These are phyloP conservation scores for Babesia ovis DNA, from an alignment of 169 alveolate species.

Conservation along the genomic window DNA sequence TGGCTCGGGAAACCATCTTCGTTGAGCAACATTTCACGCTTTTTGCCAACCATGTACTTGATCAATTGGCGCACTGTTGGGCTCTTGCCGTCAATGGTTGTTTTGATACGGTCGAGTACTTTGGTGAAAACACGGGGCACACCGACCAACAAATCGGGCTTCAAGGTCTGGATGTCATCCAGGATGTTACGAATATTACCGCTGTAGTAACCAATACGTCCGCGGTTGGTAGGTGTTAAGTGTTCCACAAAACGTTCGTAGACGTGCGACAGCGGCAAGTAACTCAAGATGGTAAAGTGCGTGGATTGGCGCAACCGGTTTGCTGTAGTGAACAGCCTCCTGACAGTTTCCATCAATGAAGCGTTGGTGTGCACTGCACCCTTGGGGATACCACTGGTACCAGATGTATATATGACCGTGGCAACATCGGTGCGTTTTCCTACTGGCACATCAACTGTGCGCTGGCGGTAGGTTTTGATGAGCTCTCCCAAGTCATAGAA, in stretches of 20 bases:
- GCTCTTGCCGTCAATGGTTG: conserved; percentile 47
- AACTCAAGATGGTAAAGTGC: conserved; percentile 82
- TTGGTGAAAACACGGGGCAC: conserved; percentile 81
- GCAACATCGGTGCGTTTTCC: conserved; percentile 48
- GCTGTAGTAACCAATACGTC: conserved; percentile 87
- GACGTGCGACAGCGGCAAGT: conserved; percentile 90
- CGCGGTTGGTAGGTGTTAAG: conserved; percentile 66
- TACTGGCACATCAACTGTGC: conserved; percentile 18
- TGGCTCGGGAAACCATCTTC: conserved; percentile 33
- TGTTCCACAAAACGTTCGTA: conserved; percentile 87
- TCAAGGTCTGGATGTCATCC: conserved; percentile 80
- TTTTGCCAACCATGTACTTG: conserved; percentile 14
- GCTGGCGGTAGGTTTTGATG: conserved; percentile 36
- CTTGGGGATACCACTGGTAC: conserved; percentile 95
- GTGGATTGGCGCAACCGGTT: conserved; percentile 70
- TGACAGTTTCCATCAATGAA: conserved; percentile 74
- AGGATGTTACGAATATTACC: conserved; percentile 84
- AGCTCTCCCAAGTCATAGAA: conserved; percentile 41
- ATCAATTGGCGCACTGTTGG: conserved; percentile 13
- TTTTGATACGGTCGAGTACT: conserved; percentile 57
- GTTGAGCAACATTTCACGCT: conserved; percentile 14
- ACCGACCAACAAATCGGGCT: conserved; percentile 70
- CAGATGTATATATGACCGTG: conserved; percentile 84
- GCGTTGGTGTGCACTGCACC: conserved; percentile 91
- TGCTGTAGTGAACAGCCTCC: conserved; percentile 65